phyloP scores from a whole-genome alignment of 208 protist species.

The Herpetomonas samuelpessoai region DNA sequence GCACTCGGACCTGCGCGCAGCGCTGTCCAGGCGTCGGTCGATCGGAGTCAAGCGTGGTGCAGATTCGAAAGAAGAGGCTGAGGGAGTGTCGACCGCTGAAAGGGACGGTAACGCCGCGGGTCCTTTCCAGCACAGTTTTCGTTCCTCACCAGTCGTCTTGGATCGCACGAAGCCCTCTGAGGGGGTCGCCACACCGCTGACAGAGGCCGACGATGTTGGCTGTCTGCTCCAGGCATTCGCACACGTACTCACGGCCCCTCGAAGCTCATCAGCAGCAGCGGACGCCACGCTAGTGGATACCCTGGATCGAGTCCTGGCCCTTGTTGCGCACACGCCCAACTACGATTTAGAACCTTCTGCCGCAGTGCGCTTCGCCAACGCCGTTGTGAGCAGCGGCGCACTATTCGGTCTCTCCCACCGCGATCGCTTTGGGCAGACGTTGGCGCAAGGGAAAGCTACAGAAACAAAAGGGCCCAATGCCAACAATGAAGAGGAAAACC shows the following conservation, averaged over 20 bases:
- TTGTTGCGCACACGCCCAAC: conserved; percentile 48
- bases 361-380: conserved; percentile 24
- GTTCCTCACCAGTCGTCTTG: conserved; percentile 10
- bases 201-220: conserved; percentile 36
- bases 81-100: not conserved
- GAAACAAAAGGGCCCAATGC: too few relatives aligned
- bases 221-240: conserved; percentile 21
- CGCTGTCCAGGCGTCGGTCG: conserved; percentile 13
- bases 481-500: too few relatives aligned
- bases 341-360: conserved; percentile 34
- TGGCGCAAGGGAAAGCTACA: too few relatives aligned
- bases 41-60: not conserved
- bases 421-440: too few relatives aligned
- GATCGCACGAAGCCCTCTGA: conserved; percentile 33
- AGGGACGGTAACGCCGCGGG: too few relatives aligned
- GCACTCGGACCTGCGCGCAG: not conserved
- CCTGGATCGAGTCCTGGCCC: conserved; percentile 17
- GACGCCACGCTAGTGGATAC: conserved; percentile 4
- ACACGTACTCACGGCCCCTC: conserved; percentile 7
- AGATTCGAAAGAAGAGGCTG: not conserved
- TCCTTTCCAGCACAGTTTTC: too few relatives aligned
- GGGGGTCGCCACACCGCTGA: conserved; percentile 37
- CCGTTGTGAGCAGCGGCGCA: conserved; percentile 14
- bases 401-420: not conserved
- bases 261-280: not conserved